Evolutionary conservation across 2,329 filamentous ascomycete genomes (phyloP), one percentile per base, ranked within the genome.

Genomic region (Talaromyces atroroseus): DNA sequence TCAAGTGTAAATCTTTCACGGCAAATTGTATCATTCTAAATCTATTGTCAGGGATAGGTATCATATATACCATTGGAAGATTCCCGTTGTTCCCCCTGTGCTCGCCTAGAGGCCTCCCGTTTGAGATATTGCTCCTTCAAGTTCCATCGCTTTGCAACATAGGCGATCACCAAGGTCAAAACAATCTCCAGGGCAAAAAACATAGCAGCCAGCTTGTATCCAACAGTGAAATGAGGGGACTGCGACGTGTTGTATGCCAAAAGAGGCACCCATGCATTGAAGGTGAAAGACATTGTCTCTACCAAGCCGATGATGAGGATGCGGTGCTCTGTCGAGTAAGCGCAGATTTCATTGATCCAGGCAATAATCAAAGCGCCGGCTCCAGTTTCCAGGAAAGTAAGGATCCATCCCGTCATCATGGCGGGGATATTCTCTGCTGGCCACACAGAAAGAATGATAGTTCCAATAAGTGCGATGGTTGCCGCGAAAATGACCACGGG

Each of bases 401-500:
- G 40, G 14, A 56, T 48, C 59, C 59, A 61, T 16, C 59, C 59
- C 1, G 54, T 45, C 59, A 61, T 61, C 54, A 59, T 58, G 11
- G 54, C 51, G 12, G 54, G 47, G 21, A 48, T 59, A 10, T 58
- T 54, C 20, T 60, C 34, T 14, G 26, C 52, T 8, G 59, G 58
- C 49, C 57, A 57, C 10, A 60, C 29, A 29, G 54, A 56, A 0
- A 61, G 56, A 20, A 61, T 61, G 42, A 54, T 58, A 1, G 57
- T 58, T 20, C 52, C 57, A 8, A 49, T 49, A 18, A 60, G 29
- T 6, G 52, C 53, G n/a, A 58, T 51, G 2, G 67, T 59, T 1
- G 72, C 76, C 0, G 73, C 76, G 38, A 83, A 81, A 2, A 85
- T 67, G 46, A 85, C 82, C 0, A 79, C 73, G 0, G 82, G 82